Base-by-base conservation (phyloP, 2,329 filamentous ascomycete species). In the Exophiala bonariae region DNA sequence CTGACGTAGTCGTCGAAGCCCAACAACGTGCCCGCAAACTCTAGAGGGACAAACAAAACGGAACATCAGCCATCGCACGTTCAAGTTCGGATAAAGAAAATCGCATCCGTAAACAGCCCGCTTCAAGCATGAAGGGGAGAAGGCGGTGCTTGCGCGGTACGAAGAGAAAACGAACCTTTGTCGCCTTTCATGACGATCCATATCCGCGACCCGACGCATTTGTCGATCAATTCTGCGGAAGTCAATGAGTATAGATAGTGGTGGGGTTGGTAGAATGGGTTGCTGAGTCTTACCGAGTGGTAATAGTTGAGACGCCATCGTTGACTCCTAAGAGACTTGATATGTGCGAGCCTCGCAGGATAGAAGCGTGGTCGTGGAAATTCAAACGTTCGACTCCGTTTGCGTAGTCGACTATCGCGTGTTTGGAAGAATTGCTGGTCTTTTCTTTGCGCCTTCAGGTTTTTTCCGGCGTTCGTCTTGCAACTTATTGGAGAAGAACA, bases 171-270 rank as follows among this genome's bases (percentile, higher is more conserved):
- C 67, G 28, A 72, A 95, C 93, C 93, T 77, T 96, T 97, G 67
- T 97, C 93, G 58, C 91, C 89, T 74, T 99, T 99, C 93, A 99
- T 99, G 62, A 99, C 83, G 55, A 99, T 91, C 91, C 92, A 96
- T 69, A 99, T 97, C 62, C 86, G 87, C 44, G 91, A 97, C 53
- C 93, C 93, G 58, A 99, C 91, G 67, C 93, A 99, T 73, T 96
- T 96, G 77, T 99, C 93, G 70, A 99, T 97, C 66, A 99, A 83
- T 73, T 99, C 93, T 96, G 64, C 56, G 43, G 39, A 23, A 19
- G 53, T 51, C 53, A 51, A 17, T n/a, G 32, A 34, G 6, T 26
- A 6, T 11, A 26, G 23, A 11, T 34, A 18, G 2, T 18, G 8
- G n/a, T 16, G 18, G 4, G 9, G 40, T 11, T n/a, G n/a, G n/a